Base-by-base conservation (phyloP, 2,329 filamentous ascomycete species). In the Aspergillus uvarum region DNA sequence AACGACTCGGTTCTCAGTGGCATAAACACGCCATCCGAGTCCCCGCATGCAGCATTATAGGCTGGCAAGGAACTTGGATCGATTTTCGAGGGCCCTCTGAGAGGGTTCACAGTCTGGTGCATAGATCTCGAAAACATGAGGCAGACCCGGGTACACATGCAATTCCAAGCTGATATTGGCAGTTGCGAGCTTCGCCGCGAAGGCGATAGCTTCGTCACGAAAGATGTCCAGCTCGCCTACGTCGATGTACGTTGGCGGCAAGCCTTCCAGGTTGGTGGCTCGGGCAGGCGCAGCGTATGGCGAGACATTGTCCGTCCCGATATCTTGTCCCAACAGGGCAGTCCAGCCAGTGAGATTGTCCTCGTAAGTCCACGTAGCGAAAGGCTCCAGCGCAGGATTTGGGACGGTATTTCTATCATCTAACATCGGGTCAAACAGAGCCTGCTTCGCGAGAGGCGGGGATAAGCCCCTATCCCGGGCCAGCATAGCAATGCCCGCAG, bases 71-170 rank as follows among this genome's bases (percentile, higher is more conserved):
- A 44, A 44, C 38, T 19, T 44, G 38, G 5, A 19, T 44, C 38
- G 14, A 19, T 44, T 44, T 19, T 12, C 38, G 16, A 19, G 12
- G 32, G 31, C 62, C 52, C 60, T 53, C 58, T 66, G 56, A 5
- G 59, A 58, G 8, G 63, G 52, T 35, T 58, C 55, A 32, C 56
- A 63, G 14, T 62, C 19, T 19, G 64, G 65, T 8, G 61, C 65
- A 60, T 65, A 60, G 16, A 65, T 52, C 51, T 81, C 77, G 58
- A 77, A 80, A 4, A 67, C 72, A 68, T 82, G 78, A 32, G 72
- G 76, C 14, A 76, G 68, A 1, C 78, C 77, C 0, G 77, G 76
- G 68, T 77, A 79, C 5, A 82, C 69, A 65, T 81, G 79, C 47
- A 81, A 62, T 63, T 82, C 78, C 5, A 71, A 68, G 32, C 72